Conservation (phyloP, 352 stramenopile genomes). For the Globisporangium spinosum region DNA sequence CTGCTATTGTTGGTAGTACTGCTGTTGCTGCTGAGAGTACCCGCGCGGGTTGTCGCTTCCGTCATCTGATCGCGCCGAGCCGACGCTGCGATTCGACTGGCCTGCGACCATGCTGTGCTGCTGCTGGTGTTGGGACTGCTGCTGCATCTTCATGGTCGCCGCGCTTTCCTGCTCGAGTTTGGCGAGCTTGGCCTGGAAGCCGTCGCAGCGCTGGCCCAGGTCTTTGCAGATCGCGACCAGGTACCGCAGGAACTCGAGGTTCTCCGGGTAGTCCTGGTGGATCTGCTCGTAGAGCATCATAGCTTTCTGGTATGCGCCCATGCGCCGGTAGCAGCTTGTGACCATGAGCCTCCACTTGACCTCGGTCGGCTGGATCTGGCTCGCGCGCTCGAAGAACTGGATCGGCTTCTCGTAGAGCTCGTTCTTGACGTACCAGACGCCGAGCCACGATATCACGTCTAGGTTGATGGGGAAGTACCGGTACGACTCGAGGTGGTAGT, state of each 20-base stretch:
- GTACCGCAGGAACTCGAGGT: conserved; percentile 90
- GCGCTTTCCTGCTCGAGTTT: conserved; percentile 79
- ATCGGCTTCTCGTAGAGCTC: conserved; percentile 97
- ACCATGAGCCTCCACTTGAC: conserved; percentile 98
- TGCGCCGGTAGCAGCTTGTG: conserved; percentile 93
- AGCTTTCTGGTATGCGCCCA: conserved; percentile 90
- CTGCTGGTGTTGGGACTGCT: conserved; percentile 27
- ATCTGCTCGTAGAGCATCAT: conserved; percentile 94
- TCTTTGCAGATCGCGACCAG: conserved; percentile 95
- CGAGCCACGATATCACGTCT: conserved; percentile 95
- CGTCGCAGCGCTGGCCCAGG: conserved; percentile 88
- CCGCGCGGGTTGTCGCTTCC: conserved; percentile 20
- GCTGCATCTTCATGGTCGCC: conserved; percentile 30
- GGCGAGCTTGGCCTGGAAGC: conserved; percentile 91
- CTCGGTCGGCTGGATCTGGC: conserved; percentile 93
- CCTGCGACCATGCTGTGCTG: conserved; percentile 14
- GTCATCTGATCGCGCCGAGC: conserved; percentile 29
- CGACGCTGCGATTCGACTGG: conserved; percentile 18
- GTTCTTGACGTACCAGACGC: conserved; percentile 96
- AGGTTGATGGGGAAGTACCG: conserved; percentile 94
- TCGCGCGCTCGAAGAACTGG: conserved; percentile 94
- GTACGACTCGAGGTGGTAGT: conserved; percentile 95
- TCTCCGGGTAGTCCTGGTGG: conserved; percentile 92
- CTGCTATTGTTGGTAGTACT: conserved; percentile 22
- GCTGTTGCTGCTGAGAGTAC: conserved; percentile 27